Evolutionary conservation across 2,329 filamentous ascomycete species (phyloP), one percentile per base, ranked within the genome.

Genomic region (Pseudogymnoascus sp.): DNA sequence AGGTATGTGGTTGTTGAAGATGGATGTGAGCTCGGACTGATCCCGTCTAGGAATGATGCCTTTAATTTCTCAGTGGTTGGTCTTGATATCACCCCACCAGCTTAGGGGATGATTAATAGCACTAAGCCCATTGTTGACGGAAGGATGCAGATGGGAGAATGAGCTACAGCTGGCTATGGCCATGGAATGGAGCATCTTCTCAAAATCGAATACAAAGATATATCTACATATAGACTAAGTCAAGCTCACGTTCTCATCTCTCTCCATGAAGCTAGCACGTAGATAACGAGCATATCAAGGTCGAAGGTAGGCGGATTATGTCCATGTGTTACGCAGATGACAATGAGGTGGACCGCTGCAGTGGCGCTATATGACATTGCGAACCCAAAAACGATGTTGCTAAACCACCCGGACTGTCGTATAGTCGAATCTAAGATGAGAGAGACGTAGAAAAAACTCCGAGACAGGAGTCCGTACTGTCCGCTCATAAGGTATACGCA

Each of bases 11-110:
- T 18, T 23, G 56, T 6, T 55, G 18, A 21, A 23, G 3, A 56
- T 4, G 23, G 4, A 12, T 8, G 18, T 18, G 6, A 18, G 3
- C 28, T 61, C 19, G 12, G 62, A 45, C 63, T 65, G 39, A 67
- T 57, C 30, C 38, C 35, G 13, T 23, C 12, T 60, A 79, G 79
- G 59, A 84, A 82, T 62, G 83, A 86, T 70, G 76, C 80, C 3
- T 86, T 86, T 72, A 80, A 78, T 67, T 76, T 86, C 26, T 79
- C 76, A 0, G 83, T 86, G 3, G 73, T 79, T 57, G 83, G 83
- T 0, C 67, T 86, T 63, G 78, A 84, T 65, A 64, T 85, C 35
- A 77, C 77, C 66, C 81, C 82, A 28, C 70, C 84, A 61, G 81
- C 82, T 0, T 84, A 58, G 61, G 19, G 33, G 28, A 35, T 33